Conservation (phyloP, 768 basidiomycete genomes). For the Xerocomellus intermedius region DNA sequence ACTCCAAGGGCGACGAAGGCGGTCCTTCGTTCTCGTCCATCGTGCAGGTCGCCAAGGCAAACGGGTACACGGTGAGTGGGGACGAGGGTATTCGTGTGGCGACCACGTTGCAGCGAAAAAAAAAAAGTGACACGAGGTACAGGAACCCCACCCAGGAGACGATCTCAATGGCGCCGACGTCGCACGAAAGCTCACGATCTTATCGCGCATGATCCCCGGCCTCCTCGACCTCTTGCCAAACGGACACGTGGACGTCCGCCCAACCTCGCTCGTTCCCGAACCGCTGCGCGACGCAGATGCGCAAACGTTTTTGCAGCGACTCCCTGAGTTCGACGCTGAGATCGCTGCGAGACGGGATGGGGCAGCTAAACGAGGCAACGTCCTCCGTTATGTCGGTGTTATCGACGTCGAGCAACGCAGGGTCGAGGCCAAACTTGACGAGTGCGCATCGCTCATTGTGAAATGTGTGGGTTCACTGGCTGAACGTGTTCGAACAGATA, state of each 20-base stretch:
- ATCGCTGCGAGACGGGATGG: constrained; percentile 76
- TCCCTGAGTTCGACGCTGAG: constrained; percentile 80
- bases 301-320: constrained; percentile 75
- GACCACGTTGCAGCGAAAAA: neutral
- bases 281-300: constrained; percentile 71
- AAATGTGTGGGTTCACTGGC: neutral
- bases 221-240: constrained; percentile 55
- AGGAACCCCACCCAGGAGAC: constrained; percentile 98
- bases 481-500: constrained; percentile 53
- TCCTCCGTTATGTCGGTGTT: constrained; percentile 92
- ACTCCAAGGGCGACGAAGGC: constrained; percentile 62
- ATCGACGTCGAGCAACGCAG: constrained; percentile 68
- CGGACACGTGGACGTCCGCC: constrained; percentile 80
- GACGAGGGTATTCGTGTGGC: no score
- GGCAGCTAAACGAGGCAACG: constrained; percentile 76
- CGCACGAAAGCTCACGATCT: constrained; percentile 94
- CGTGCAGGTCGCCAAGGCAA: constrained; percentile 82
- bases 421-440: constrained; percentile 87
- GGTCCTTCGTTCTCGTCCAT: constrained; percentile 86
- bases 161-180: constrained; percentile 98
- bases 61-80: constrained; percentile 83
- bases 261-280: constrained; percentile 80
- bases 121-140: constrained; percentile 26
- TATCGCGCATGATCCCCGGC: constrained; percentile 72
- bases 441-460: constrained; percentile 46